Conservation (phyloP, 441 rosid genomes). For the Populus hybrid region DNA sequence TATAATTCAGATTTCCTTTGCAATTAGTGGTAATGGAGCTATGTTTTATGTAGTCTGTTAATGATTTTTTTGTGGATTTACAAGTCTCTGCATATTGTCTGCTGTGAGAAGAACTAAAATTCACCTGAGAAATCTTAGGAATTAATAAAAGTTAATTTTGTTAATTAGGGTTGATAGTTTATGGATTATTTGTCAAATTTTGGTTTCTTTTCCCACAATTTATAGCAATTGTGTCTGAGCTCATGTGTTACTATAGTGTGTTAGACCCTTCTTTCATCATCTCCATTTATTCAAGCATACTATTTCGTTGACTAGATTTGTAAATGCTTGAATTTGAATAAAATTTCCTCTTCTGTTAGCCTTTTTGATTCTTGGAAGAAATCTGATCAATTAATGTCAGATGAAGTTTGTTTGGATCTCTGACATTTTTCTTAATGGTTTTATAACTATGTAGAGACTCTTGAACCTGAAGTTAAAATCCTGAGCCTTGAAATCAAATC, state of each 20-base stretch:
- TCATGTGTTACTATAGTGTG: background rate
- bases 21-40: background rate
- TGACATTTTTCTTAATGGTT: conserved; percentile 17
- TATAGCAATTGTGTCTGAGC: background rate
- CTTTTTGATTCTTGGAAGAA: background rate
- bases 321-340: background rate
- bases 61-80: background rate
- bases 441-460: conserved; percentile 41
- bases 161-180: background rate
- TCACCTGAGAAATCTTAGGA: background rate
- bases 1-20: background rate
- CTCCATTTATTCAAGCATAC: background rate
- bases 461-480: conserved; percentile 69
- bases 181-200: background rate
- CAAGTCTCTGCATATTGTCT: background rate
- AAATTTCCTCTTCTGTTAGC: background rate
- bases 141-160: background rate
- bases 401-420: conserved; percentile 8
- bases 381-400: background rate
- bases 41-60: background rate
- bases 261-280: background rate
- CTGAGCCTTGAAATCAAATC: conserved; percentile 53
- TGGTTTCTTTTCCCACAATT: background rate
- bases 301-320: background rate
- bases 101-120: background rate